These are phyloP conservation scores for Leishmania gerbilli DNA, from an alignment of 208 protist species.

Conservation along the genomic window DNA sequence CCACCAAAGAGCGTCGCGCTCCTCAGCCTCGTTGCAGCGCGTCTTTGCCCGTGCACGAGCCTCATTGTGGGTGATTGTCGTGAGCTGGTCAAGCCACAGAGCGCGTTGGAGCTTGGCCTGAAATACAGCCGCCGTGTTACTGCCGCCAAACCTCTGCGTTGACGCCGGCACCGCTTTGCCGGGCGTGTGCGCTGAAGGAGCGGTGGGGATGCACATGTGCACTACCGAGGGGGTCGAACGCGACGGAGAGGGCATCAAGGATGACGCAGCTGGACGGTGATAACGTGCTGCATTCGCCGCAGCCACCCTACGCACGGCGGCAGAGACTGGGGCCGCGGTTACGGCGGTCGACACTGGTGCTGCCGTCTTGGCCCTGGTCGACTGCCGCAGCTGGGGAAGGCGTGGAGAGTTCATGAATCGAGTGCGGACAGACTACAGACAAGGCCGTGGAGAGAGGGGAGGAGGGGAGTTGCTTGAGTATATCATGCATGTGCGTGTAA, in stretches of 20 bases:
- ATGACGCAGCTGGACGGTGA: neutral
- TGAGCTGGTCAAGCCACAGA: slow-evolving; percentile 25
- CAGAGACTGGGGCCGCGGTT: neutral
- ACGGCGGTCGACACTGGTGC: neutral
- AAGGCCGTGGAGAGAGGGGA: neutral
- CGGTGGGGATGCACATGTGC: neutral
- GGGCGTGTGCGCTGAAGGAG: neutral
- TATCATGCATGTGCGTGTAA: neutral
- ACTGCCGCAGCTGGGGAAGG: slow-evolving; percentile 7
- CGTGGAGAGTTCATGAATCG: neutral
- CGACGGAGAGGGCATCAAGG: neutral
- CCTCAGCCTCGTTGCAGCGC: slow-evolving; percentile 29
- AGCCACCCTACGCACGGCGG: neutral
- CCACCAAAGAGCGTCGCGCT: slow-evolving; percentile 26
- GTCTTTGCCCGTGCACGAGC: slow-evolving; percentile 6
- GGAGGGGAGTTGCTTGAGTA: neutral
- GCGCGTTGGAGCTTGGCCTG: slow-evolving; percentile 28
- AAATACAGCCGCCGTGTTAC: slow-evolving; percentile 7
- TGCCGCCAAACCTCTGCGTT: neutral
- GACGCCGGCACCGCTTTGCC: neutral
- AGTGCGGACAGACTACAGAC: neutral
- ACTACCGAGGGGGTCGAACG: neutral
- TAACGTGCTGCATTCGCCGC: neutral
- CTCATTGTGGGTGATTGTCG: slow-evolving; percentile 10
- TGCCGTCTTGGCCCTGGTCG: neutral